Conservation (phyloP, 164 flowering plant genomes). For the Akebia trifoliata region DNA sequence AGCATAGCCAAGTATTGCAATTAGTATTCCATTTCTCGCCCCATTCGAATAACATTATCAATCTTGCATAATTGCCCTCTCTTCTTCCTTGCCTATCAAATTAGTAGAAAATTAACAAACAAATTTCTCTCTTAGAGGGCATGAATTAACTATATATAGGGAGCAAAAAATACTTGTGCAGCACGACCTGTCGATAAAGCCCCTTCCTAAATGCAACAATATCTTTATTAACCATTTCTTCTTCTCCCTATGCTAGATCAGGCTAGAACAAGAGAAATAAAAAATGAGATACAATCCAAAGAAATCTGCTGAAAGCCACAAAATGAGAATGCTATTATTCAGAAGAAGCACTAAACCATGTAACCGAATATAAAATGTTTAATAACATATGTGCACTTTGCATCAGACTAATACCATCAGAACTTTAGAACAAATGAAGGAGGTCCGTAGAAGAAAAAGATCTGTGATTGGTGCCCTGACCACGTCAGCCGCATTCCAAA, state of each 20-base stretch:
- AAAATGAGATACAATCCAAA: neutral
- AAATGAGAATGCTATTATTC: neutral
- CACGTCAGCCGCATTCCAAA: no score
- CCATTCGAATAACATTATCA: conserved; percentile 35
- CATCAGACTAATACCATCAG: no score
- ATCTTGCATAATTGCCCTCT: conserved; percentile 40
- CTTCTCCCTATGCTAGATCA: conserved; percentile 72
- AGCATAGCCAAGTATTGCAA: conserved; percentile 3
- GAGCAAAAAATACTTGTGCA: neutral
- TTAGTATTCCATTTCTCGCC: conserved; percentile 33
- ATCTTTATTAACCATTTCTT: conserved; percentile 47
- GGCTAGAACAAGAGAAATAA: conserved; percentile 43
- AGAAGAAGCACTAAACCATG: neutral
- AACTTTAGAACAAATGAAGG: no score
- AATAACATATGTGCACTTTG: neutral
- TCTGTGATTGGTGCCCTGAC: no score
- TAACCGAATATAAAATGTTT: conserved; percentile 1
- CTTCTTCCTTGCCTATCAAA: conserved; percentile 48
- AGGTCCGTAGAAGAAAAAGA: no score
- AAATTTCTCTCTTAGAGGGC: neutral
- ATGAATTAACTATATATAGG: neutral
- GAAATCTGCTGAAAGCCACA: neutral
- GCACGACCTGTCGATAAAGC: conserved; percentile 50
- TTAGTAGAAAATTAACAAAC: neutral
- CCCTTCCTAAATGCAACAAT: conserved; percentile 43